Percentiles rank a stretch among this genome's conserved stretches.
Conservation (phyloP, 2,329 filamentous ascomycete genomes). For the Botrytis medusae region DNA sequence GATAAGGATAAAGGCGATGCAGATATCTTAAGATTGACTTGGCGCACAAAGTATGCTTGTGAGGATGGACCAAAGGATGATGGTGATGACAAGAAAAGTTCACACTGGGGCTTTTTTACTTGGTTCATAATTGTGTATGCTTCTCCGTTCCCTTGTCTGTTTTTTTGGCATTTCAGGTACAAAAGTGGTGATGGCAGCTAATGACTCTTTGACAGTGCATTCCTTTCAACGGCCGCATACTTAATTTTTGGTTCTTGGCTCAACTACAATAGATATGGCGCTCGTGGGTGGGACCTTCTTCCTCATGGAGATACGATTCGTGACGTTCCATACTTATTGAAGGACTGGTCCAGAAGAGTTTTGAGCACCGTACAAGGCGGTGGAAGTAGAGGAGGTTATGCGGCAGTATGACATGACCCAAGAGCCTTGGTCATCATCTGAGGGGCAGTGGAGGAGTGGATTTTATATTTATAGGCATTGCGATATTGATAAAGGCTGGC, state of each 20-base stretch:
- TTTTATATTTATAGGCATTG: neutral
- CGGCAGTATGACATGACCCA: constrained; percentile 60
- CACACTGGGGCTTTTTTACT: constrained; percentile 91
- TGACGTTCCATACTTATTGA: constrained; percentile 87
- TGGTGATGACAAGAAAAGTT: constrained; percentile 46
- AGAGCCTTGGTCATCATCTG: neutral
- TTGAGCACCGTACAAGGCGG: constrained; percentile 81
- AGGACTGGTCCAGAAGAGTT: constrained; percentile 80
- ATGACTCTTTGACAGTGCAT: constrained; percentile 58
- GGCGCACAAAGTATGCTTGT: constrained; percentile 87
- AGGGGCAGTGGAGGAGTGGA: neutral
- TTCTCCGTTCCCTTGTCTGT: neutral
- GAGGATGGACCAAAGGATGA: constrained; percentile 52
- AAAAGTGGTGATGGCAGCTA: constrained; percentile 9
- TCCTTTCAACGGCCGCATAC: constrained; percentile 82
- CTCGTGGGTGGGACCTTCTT: constrained; percentile 89
- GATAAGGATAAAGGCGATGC: constrained; percentile 56
- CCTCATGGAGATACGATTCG: constrained; percentile 91
- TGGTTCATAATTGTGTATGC: constrained; percentile 92
- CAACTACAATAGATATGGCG: constrained; percentile 96
- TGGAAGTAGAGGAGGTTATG: constrained; percentile 87
- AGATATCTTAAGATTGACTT: constrained; percentile 72
- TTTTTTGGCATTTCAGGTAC: neutral
- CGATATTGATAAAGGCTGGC: neutral
- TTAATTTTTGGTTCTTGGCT: constrained; percentile 98